These are phyloP conservation scores for Macrotyloma uniflorum DNA, from an alignment of 306 rosid genomes.

Conservation along the genomic window DNA sequence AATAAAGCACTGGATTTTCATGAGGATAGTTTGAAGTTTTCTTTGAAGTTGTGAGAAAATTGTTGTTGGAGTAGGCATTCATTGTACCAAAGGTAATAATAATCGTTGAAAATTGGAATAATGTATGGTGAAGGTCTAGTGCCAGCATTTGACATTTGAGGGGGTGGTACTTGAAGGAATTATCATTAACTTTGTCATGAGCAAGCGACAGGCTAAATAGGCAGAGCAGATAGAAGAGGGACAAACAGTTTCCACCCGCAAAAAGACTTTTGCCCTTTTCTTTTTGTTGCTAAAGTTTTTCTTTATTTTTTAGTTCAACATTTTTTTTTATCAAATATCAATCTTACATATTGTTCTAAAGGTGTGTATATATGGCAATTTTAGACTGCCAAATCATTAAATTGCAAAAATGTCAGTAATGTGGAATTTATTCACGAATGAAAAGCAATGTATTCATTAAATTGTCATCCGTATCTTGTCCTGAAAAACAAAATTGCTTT, in stretches of 20 bases:
- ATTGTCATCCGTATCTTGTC: neutral
- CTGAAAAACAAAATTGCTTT: neutral
- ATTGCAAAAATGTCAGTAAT: neutral
- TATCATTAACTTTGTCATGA: neutral
- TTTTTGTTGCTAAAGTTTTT: neutral
- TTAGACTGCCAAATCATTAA: neutral
- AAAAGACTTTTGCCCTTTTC: neutral
- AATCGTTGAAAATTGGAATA: constrained; percentile 19
- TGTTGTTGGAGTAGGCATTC: constrained; percentile 30
- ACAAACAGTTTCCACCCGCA: neutral
- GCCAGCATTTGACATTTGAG: constrained; percentile 28
- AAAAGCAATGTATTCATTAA: neutral
- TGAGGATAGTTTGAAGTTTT: constrained; percentile 21
- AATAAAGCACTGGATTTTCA: constrained; percentile 20
- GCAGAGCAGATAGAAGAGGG: neutral
- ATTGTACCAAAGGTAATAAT: neutral
- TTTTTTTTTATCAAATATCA: constrained; percentile 24
- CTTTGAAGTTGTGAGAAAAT: neutral
- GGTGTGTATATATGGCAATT: constrained; percentile 5
- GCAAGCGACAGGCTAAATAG: neutral
- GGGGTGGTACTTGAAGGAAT: constrained; percentile 13
- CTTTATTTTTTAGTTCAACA: neutral
- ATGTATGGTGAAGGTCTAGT: neutral
- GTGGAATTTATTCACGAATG: constrained; percentile 11
- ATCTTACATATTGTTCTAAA: neutral